phyloP scores from a whole-genome alignment of 192 early-diverging fungal genomes.

The Backusella circina region DNA sequence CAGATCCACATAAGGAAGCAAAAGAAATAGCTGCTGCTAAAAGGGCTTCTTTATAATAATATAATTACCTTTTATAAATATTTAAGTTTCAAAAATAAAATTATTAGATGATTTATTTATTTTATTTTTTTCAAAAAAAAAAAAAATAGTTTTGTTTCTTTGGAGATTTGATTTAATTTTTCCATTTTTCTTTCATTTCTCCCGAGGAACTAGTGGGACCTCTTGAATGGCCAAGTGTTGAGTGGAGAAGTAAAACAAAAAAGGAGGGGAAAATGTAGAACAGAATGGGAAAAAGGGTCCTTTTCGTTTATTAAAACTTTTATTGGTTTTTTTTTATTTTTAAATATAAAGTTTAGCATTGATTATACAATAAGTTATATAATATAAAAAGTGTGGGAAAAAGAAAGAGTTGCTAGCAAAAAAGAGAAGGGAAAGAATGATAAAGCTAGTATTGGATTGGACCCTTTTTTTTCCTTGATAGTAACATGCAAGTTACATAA shows the following conservation, averaged over 20 bases:
- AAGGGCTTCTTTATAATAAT: not conserved
- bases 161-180: not conserved
- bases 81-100: not conserved
- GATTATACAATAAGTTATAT: not conserved
- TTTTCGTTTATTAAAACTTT: not conserved
- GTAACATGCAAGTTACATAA: not conserved
- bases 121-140: too few species aligned
- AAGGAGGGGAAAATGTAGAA: not conserved
- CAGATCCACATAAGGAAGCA: slow-evolving; percentile 21
- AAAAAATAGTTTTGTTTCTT: not conserved
- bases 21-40: slow-evolving; percentile 8
- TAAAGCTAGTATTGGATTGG: not conserved
- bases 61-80: not conserved
- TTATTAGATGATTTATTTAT: not conserved
- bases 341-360: not conserved
- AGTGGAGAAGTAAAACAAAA: not conserved
- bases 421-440: not conserved
- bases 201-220: not conserved
- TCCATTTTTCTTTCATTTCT: not conserved
- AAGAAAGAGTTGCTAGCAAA: not conserved
- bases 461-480: not conserved
- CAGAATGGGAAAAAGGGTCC: not conserved
- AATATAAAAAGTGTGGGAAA: not conserved
- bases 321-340: not conserved
- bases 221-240: not conserved